Evolutionary conservation across 441 rosid species (phyloP), one percentile per base, ranked within the genome.

Genomic region (Bruguiera hainesii): DNA sequence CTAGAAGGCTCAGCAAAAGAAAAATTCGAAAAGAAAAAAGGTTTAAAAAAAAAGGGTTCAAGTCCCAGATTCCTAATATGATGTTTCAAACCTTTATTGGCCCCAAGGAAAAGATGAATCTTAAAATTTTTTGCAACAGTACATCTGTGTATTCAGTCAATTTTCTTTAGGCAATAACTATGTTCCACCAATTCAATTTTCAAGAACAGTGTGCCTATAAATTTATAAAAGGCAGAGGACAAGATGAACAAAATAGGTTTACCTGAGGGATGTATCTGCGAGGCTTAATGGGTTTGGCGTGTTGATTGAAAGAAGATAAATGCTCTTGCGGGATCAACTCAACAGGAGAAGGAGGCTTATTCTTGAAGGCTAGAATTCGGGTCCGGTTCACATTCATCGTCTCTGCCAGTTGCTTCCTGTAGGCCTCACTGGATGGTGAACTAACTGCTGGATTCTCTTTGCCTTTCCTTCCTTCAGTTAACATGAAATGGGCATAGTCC

Each of bases 311-410:
- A 9, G 84, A 51, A 33, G 67, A 35, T 18, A 78, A 39, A n/a
- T 64, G 60, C 37, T 67, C 63, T 4, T 37, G 68, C 0, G 87
- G 87, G 63, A 84, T 63, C 42, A 70, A 69, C n/a, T 90, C 83
- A 6, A 76, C 73, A 0, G 74, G 75, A 60, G 81, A 67, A 15
- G 87, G 89, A 10, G 91, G 88, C 71, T 88, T 92, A 77, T 85
- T 89, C 69, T 78, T 83, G 78, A 91, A 91, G 10, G 96, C 89
- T 57, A 89, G 76, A 50, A 89, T 91, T 49, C 96, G 77, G 2
- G 89, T 83, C 73, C 82, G 72, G 61, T 87, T 87, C 80, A 87
- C 80, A 61, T 88, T 84, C 69, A 87, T 74, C 0, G 88, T 64
- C 71, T 85, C 93, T 1, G 93, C 95, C 49, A 89, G 66, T 50